Conservation (phyloP, 1,284 basidiomycete species). For the Filobasidium uniguttulatum region DNA sequence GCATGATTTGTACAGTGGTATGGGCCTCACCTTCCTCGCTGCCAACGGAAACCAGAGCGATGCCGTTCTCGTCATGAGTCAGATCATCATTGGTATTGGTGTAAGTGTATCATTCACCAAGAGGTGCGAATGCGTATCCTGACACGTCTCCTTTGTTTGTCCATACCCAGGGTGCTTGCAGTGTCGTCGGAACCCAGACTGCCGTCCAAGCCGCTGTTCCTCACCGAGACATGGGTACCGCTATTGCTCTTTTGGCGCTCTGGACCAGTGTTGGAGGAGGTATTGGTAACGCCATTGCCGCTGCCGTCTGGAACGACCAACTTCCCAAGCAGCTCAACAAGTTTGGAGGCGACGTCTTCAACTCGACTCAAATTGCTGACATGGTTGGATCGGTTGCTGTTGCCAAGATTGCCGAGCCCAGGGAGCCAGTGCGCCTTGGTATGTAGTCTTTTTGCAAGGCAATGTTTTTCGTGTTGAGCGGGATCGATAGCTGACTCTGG, state of each 20-base stretch:
- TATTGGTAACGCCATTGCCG: conserved; percentile 29
- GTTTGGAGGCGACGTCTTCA: conserved; percentile 20
- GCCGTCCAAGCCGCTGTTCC: conserved; percentile 34
- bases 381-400: conserved; percentile 25
- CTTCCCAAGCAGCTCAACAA: conserved; percentile 18
- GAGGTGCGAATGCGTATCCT: background rate
- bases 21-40: conserved; percentile 20
- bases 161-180: conserved; percentile 24
- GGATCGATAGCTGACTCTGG: background rate
- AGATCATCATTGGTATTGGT: conserved; percentile 28
- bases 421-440: conserved; percentile 23
- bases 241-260: conserved; percentile 32
- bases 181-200: conserved; percentile 33
- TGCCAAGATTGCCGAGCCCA: conserved; percentile 22
- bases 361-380: conserved; percentile 21
- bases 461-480: background rate
- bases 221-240: conserved; percentile 34
- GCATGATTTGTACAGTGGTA: conserved; percentile 14
- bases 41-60: conserved; percentile 13
- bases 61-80: conserved; percentile 17
- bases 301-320: conserved; percentile 28
- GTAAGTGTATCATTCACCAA: conserved; percentile 9
- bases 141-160: background rate
- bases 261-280: conserved; percentile 36
- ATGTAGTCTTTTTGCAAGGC: too few species aligned